A percentile compares a stretch with the other conserved stretches of the same genome.
phyloP scores from a whole-genome alignment of 352 stramenopile species.

The Phytophthora hibernalis region DNA sequence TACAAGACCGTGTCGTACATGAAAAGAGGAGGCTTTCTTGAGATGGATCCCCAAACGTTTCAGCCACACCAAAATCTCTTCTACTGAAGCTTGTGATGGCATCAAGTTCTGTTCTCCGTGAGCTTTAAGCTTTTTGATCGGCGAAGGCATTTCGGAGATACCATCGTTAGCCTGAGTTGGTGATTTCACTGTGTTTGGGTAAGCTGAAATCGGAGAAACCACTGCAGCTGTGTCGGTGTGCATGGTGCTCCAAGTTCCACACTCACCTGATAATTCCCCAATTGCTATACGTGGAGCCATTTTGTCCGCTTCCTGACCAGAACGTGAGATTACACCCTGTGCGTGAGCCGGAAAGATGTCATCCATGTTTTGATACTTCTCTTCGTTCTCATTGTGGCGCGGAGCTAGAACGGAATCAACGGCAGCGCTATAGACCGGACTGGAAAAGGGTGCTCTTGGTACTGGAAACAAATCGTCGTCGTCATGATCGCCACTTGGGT shows the following conservation, averaged over 20 bases:
- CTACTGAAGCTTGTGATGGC: constrained; percentile 5
- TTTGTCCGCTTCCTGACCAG: background rate
- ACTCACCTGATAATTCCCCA: constrained; percentile 21
- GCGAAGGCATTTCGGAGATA: background rate
- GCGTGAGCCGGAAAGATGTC: constrained; percentile 15
- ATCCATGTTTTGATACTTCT: background rate
- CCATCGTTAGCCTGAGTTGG: background rate
- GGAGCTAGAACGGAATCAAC: background rate
- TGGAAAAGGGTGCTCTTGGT: constrained; percentile 23
- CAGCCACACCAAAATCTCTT: constrained; percentile 50
- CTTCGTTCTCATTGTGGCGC: background rate
- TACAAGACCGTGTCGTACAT: constrained; percentile 30
- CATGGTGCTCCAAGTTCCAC: background rate
- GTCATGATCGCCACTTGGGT: constrained; percentile 1
- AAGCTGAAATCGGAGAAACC: background rate
- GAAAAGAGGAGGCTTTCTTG: constrained; percentile 32
- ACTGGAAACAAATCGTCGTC: constrained; percentile 38
- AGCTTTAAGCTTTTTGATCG: background rate
- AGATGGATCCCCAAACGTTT: constrained; percentile 45
- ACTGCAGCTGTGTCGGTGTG: constrained; percentile 3
- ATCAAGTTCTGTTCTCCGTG: background rate
- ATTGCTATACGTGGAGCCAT: constrained; percentile 11
- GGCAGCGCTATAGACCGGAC: constrained; percentile 20
- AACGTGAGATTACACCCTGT: background rate
- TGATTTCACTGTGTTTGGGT: background rate